Conservation (phyloP, 1,284 basidiomycete genomes). For the Sphaerobolus stellatus region DNA sequence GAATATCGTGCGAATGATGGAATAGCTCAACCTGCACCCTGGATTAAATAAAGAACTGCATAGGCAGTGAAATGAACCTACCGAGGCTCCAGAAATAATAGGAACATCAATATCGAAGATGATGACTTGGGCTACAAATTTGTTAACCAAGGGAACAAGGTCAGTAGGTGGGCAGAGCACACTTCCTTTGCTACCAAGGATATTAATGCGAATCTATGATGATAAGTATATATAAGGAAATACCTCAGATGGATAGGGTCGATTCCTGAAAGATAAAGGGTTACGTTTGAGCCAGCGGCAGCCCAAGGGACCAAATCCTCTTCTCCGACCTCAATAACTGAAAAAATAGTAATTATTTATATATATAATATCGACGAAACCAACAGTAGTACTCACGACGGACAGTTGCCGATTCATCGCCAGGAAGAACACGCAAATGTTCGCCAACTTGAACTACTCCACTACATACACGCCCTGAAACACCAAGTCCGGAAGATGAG, state of each 20-base stretch:
- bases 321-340: slow-evolving; percentile 89
- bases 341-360: slow-evolving; percentile 9
- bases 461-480: slow-evolving; percentile 84
- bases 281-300: slow-evolving; percentile 86
- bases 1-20: slow-evolving; percentile 91
- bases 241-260: slow-evolving; percentile 78
- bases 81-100: slow-evolving; percentile 83
- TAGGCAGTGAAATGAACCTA: no score
- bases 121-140: slow-evolving; percentile 86
- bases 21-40: slow-evolving; percentile 78
- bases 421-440: slow-evolving; percentile 81
- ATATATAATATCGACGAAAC: not conserved
- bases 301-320: slow-evolving; percentile 82
- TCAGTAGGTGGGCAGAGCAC: slow-evolving; percentile 80
- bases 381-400: slow-evolving; percentile 57
- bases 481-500: slow-evolving; percentile 65
- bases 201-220: not conserved
- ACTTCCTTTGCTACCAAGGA: slow-evolving; percentile 66
- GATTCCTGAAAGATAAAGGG: slow-evolving; percentile 79
- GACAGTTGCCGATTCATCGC: slow-evolving; percentile 86
- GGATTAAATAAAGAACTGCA: no score
- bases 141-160: slow-evolving; percentile 71
- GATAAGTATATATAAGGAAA: slow-evolving; percentile 8
- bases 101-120: slow-evolving; percentile 93
- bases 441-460: slow-evolving; percentile 95